phyloP scores from a whole-genome alignment of 371 early-diverging fungal genomes.

The Apophysomyces variabilis region DNA sequence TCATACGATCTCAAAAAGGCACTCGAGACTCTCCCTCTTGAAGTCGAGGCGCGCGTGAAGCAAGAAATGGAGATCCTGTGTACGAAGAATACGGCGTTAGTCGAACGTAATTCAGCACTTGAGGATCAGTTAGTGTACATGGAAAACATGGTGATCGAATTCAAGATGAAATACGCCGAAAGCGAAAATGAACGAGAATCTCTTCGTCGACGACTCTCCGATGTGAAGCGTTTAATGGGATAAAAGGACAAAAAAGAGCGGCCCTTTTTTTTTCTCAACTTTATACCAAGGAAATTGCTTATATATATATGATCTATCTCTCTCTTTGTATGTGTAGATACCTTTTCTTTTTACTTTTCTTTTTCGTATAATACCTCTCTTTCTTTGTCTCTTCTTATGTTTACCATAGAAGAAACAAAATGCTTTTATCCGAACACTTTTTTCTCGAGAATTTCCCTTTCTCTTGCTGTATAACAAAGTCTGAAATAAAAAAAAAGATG shows the following conservation, averaged over 20 bases:
- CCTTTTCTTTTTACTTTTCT: too few species aligned
- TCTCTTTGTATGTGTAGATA: too few species aligned
- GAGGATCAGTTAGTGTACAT: constrained; percentile 77
- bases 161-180: constrained; percentile 75
- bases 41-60: constrained; percentile 73
- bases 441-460: too few species aligned
- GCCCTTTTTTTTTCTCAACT: too few species aligned
- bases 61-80: constrained; percentile 82
- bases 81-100: constrained; percentile 79
- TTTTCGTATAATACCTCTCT: too few species aligned
- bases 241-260: constrained; percentile 10
- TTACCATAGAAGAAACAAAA: too few species aligned
- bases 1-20: constrained; percentile 57
- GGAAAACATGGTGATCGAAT: constrained; percentile 73
- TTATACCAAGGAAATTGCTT: too few species aligned
- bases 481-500: too few species aligned
- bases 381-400: too few species aligned
- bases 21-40: constrained; percentile 56
- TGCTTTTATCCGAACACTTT: too few species aligned
- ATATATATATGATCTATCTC: too few species aligned
- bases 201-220: constrained; percentile 63
- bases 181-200: constrained; percentile 75
- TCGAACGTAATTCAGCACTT: constrained; percentile 72
- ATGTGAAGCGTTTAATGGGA: constrained; percentile 56
- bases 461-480: too few species aligned